Base-by-base conservation (phyloP, 352 stramenopile species). In the Phytophthora colocasiae region DNA sequence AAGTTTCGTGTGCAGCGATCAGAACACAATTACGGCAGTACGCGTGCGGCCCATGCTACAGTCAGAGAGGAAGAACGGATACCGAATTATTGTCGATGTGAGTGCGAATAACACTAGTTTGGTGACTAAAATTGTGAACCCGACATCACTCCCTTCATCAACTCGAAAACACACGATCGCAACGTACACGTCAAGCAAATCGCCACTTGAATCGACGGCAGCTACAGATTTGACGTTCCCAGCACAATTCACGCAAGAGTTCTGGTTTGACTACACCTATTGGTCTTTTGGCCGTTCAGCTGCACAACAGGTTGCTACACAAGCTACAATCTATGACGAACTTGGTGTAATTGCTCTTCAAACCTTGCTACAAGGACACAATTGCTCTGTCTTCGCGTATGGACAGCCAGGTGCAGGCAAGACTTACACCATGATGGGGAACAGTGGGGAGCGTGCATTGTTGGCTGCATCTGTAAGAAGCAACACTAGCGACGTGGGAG, bases 371-470 rank as follows among this genome's bases (percentile, higher is more conserved):
- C 65, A 86, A 55, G 83, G 85, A 3, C 87, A 69, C 55, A 93
- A 95, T 57, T 92, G 85, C 69, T 90, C 85, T 11, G 71, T 93
- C 22, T 91, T 93, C 40, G 83, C 80, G 1, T 93, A 91, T 61
- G 81, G 85, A 17, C 85, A 95, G 58, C 83, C 83, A 17, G 80
- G 78, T 22, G 80, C 81, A 10, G 85, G 87, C 15, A 95, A 95
- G 50, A 93, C 83, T 41, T 90, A 83, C 58, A 88, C 79, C 22
- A 88, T 90, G 79, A 87, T 85, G 53, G 81, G 81, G 3, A 71
- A 38, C 22, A 53, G 29, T n/a, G 39, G 29, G 6, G 58, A 55
- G 17, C 51, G 64, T 11, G 38, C 44, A 17, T 47, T 36, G 6
- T 52, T 66, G 27, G 14, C 39, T 54, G 62, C 34, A 49, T 52